A percentile compares a stretch with the other conserved stretches of the same genome.
Evolutionary conservation across 2,329 filamentous ascomycete genomes (phyloP).

Genomic region (Aureobasidium subglaciale): DNA sequence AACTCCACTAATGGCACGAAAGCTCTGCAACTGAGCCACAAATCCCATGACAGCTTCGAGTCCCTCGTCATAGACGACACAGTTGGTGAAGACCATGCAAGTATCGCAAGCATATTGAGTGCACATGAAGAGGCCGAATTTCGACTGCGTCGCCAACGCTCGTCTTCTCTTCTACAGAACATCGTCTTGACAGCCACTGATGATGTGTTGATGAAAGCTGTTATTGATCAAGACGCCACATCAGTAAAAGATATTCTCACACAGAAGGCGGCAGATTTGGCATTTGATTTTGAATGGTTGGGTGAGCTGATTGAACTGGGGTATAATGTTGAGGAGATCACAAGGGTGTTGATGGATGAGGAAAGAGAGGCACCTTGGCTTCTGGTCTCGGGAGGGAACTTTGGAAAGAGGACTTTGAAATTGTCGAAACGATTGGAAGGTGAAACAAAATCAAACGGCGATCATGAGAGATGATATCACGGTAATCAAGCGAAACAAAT

Average conservation of each 20-base stretch:
- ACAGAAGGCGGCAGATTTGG: not conserved
- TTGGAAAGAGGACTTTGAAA: not conserved
- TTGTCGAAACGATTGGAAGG: not conserved
- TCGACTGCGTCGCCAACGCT: not conserved
- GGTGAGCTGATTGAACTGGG: not conserved
- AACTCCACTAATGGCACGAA: not conserved
- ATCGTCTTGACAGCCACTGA: not conserved
- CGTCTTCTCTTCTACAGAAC: not conserved
- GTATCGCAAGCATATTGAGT: not conserved
- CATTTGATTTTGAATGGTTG: slow-evolving; percentile 1
- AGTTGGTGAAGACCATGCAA: not conserved
- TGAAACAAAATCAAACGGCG: too few species aligned
- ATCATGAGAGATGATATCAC: too few species aligned
- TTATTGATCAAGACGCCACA: not conserved
- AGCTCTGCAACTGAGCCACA: not conserved
- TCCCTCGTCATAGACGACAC: too few species aligned
- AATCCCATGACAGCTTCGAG: too few species aligned
- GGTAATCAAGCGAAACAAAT: too few species aligned
- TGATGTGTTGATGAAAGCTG: not conserved
- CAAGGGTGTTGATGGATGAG: not conserved
- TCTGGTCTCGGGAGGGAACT: not conserved
- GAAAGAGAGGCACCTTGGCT: not conserved
- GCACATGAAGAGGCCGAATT: not conserved
- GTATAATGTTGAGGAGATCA: not conserved
- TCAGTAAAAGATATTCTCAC: not conserved